These are phyloP conservation scores for Cudoniella acicularis DNA, from an alignment of 495 filamentous ascomycete species.

Conservation along the genomic window DNA sequence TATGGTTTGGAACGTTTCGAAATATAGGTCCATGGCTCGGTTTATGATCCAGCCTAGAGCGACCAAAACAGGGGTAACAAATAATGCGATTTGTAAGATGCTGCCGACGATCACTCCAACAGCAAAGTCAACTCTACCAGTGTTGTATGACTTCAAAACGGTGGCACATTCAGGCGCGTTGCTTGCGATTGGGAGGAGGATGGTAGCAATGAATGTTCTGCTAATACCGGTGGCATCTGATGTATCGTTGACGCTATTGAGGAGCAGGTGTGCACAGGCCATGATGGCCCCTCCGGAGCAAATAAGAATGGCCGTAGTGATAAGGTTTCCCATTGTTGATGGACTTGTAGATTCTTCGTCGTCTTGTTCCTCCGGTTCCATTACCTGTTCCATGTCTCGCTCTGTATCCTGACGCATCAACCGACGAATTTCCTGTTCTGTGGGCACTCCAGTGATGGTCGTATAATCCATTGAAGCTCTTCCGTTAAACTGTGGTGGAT, in stretches of 20 bases:
- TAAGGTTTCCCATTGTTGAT: neutral
- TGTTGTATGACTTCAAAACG: neutral
- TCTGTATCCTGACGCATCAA: neutral
- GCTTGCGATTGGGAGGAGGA: conserved; percentile 8
- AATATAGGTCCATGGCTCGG: conserved; percentile 34
- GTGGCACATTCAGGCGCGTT: conserved; percentile 5
- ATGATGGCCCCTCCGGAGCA: conserved; percentile 25
- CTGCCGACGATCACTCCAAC: conserved; percentile 5
- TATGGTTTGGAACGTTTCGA: conserved; percentile 35
- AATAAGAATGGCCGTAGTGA: conserved; percentile 19
- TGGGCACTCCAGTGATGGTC: neutral
- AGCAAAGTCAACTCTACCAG: neutral
- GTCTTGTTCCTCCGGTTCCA: conserved; percentile 15
- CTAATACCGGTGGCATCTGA: conserved; percentile 23
- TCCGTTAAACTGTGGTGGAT: neutral
- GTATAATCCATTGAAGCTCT: neutral
- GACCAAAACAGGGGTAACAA: conserved; percentile 38
- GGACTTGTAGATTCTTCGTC: neutral
- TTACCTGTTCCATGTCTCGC: conserved; percentile 23
- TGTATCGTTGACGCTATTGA: conserved; percentile 27
- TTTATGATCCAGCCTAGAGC: conserved; percentile 37
- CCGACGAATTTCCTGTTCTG: neutral
- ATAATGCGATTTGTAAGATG: conserved; percentile 25
- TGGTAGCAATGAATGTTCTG: conserved; percentile 14
- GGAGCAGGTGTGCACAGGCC: conserved; percentile 29